Evolutionary conservation across 345 rosid species (phyloP).

Genomic region (Brassica rapa): DNA sequence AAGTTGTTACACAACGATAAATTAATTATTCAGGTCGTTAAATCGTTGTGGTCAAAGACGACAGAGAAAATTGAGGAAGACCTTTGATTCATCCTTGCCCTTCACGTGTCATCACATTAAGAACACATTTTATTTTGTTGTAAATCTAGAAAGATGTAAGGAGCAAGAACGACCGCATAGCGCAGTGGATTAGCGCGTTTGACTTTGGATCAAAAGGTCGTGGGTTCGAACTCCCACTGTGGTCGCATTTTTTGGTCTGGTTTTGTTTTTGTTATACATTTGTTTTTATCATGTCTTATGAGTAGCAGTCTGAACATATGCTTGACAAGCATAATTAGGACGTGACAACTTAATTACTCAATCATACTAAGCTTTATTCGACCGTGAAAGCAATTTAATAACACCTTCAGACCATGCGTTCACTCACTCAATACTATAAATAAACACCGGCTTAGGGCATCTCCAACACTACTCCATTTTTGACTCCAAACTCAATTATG

Average conservation of each 20-base stretch:
- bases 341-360: no score
- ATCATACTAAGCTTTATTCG: no score
- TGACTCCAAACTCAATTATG: no score
- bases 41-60: not conserved
- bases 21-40: constrained; percentile 2
- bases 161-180: constrained; percentile 54
- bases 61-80: constrained; percentile 21
- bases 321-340: not conserved
- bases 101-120: constrained; percentile 15
- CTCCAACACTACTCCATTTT: no score
- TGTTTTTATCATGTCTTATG: not conserved
- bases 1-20: not conserved
- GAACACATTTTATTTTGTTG: no score
- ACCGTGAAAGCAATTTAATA: no score
- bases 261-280: no score
- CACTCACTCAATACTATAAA: no score
- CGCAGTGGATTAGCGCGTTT: constrained; percentile 98
- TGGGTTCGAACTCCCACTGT: constrained; percentile 96
- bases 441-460: no score
- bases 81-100: constrained; percentile 30
- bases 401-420: no score
- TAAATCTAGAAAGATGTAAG: no score
- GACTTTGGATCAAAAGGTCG: constrained; percentile 94
- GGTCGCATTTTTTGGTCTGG: constrained; percentile 43
- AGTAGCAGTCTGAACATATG: not conserved